Base-by-base conservation (phyloP, 2,329 filamentous ascomycete genomes). In the Colletotrichum filicis region DNA sequence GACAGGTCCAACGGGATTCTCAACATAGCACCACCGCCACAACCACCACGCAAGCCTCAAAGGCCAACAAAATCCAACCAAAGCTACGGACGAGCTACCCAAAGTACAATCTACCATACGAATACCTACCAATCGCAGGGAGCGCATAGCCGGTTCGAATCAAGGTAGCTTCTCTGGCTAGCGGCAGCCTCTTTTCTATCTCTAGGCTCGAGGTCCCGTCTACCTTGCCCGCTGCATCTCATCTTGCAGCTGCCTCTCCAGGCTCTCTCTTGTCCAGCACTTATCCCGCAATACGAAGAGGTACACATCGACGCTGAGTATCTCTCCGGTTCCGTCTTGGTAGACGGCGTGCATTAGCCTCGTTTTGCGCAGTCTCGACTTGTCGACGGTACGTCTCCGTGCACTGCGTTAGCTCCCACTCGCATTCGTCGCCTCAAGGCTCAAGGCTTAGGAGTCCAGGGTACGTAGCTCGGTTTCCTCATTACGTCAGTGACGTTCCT, bases 311-410 rank as follows among this genome's bases (percentile, higher is more conserved):
- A 19, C 37, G 24, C 37, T 46, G n/a, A 30, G 55, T 26, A 46
- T 22, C 16, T 57, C 52, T 64, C 70, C 66, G 66, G 42, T 60
- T 64, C 70, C 66, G 70, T 69, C 64, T n/a, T 59, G 49, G 19
- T 61, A 30, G 65, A 32, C 55, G 62, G 68, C 55, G 68, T 71
- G 68, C 68, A 71, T 62, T 57, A 71, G 68, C 49, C 30, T 52
- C 42, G 37, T 49, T 52, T 62, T 28, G 26, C 14, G 37, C n/a
- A 62, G 26, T 22, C 26, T 14, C 22, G 66, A 6, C 19, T 49
- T 49, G 42, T 49, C 42, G 42, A 49, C 42, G 42, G 42, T n/a
- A 53, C 28, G 46, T 46, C 30, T 53, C 22, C 52, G 14, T 37
- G 22, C 52, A 37, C 42, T 35, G 55, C 66, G 24, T 64, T 71